Evolutionary conservation across 306 rosid species (phyloP).

Genomic region (Dryas alaskensis): DNA sequence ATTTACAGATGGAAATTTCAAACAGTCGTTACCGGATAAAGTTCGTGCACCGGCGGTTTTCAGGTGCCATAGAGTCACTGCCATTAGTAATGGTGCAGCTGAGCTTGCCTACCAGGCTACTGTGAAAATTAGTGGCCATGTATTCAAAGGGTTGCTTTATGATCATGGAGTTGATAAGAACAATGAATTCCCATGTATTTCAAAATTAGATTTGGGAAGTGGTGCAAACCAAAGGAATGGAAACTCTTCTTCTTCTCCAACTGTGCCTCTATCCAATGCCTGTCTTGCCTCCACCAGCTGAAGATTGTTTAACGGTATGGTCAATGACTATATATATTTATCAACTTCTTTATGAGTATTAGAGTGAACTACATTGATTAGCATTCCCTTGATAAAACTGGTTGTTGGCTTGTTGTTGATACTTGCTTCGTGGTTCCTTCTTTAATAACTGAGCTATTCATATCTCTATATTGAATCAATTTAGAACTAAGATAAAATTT

Average conservation of each 20-base stretch:
- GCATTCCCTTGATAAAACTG: not conserved
- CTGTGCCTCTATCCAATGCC: constrained; percentile 39
- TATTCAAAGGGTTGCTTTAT: constrained; percentile 77
- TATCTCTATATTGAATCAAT: not conserved
- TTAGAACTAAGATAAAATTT: not conserved
- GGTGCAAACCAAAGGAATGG: constrained; percentile 43
- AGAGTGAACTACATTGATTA: not conserved
- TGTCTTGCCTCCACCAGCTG: constrained; percentile 53
- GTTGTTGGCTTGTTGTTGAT: not conserved
- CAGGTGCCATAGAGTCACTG: constrained; percentile 77
- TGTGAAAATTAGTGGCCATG: constrained; percentile 74
- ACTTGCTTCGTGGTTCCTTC: not conserved
- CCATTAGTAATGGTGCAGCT: constrained; percentile 60
- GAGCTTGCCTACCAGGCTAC: constrained; percentile 71
- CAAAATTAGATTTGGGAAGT: constrained; percentile 55
- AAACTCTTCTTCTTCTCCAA: constrained; percentile 47
- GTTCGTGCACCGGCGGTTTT: constrained; percentile 69
- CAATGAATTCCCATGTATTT: constrained; percentile 40
- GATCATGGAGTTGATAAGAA: constrained; percentile 65
- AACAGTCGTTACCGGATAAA: constrained; percentile 56
- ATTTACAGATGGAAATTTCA: constrained; percentile 60
- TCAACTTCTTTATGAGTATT: not conserved
- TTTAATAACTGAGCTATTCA: not conserved
- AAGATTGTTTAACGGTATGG: constrained; percentile 25
- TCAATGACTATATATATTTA: not conserved